Percentiles rank a stretch among this genome's conserved stretches.
Evolutionary conservation across 2,329 filamentous ascomycete species (phyloP).

Genomic region (Neonectria magnoliae): DNA sequence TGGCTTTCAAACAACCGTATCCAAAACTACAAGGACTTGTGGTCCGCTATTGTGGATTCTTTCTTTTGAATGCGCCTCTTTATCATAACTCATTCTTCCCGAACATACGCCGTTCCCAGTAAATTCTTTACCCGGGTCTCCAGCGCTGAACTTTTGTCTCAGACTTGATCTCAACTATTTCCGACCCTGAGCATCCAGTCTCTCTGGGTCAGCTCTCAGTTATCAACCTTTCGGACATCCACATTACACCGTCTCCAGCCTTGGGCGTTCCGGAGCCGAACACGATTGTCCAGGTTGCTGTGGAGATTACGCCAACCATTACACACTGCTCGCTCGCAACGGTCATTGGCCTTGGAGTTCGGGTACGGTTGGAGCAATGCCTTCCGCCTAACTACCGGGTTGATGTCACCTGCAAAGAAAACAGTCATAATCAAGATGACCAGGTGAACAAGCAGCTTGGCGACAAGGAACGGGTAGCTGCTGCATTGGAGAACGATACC

Average conservation of each 20-base stretch:
- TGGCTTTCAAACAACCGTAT: background rate
- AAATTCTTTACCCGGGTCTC: background rate
- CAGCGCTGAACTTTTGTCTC: slow-evolving; percentile 34
- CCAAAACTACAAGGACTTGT: slow-evolving; percentile 1
- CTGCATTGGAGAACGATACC: slow-evolving; percentile 92
- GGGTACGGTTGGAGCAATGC: slow-evolving; percentile 89
- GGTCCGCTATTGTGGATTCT: background rate
- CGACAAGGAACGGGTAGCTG: slow-evolving; percentile 96
- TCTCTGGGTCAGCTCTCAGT: slow-evolving; percentile 93
- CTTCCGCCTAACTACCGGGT: slow-evolving; percentile 91
- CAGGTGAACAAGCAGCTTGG: slow-evolving; percentile 97
- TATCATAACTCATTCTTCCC: background rate
- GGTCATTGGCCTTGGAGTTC: slow-evolving; percentile 92
- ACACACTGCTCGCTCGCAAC: slow-evolving; percentile 97
- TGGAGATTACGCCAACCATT: slow-evolving; percentile 95
- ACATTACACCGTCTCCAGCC: slow-evolving; percentile 65
- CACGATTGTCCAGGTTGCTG: slow-evolving; percentile 77
- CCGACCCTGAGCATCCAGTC: slow-evolving; percentile 94
- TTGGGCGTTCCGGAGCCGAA: slow-evolving; percentile 55
- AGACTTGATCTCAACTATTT: slow-evolving; percentile 96
- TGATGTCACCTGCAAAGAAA: slow-evolving; percentile 93
- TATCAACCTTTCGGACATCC: slow-evolving; percentile 94
- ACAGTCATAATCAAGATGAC: slow-evolving; percentile 93
- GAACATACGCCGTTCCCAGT: background rate
- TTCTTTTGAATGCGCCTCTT: background rate